Evolutionary conservation across 2,329 filamentous ascomycete species (phyloP).

Genomic region (Pezicula radicicola): DNA sequence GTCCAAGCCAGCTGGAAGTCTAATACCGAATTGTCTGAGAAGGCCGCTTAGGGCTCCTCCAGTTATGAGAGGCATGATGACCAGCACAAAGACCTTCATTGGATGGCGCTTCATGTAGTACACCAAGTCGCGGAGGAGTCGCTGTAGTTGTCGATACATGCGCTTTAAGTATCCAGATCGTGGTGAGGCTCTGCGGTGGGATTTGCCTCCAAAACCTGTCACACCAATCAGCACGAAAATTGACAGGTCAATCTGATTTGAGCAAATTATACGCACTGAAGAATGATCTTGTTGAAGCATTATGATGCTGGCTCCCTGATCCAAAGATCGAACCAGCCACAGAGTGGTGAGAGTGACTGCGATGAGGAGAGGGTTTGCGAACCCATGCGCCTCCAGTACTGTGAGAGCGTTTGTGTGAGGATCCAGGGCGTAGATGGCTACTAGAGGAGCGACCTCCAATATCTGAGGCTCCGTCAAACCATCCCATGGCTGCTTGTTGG

Average conservation of each 20-base stretch:
- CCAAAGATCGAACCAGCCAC: constrained; percentile 42
- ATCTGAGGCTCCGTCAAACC: constrained; percentile 39
- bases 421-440: constrained; percentile 25
- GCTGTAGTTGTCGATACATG: constrained; percentile 71
- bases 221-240: background rate
- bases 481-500: constrained; percentile 33
- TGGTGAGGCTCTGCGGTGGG: constrained; percentile 77
- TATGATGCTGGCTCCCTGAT: constrained; percentile 33
- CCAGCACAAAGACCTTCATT: constrained; percentile 80
- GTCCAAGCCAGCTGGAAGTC: constrained; percentile 64
- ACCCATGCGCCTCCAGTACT: constrained; percentile 1
- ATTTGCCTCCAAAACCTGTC: constrained; percentile 35
- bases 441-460: constrained; percentile 19
- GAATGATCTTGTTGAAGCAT: constrained; percentile 42
- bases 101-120: constrained; percentile 82
- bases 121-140: constrained; percentile 75
- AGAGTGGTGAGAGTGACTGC: constrained; percentile 21
- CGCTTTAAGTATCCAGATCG: constrained; percentile 75
- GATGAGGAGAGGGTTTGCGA: constrained; percentile 4
- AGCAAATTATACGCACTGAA: constrained; percentile 36
- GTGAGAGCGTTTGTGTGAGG: constrained; percentile 9
- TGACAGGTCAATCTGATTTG: background rate
- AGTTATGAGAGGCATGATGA: constrained; percentile 83
- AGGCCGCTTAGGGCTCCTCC: constrained; percentile 79
- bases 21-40: constrained; percentile 74